A percentile compares a stretch with the other conserved stretches of the same genome.
phyloP scores from a whole-genome alignment of 495 filamentous ascomycete species.

The Penicillium coprophilum region DNA sequence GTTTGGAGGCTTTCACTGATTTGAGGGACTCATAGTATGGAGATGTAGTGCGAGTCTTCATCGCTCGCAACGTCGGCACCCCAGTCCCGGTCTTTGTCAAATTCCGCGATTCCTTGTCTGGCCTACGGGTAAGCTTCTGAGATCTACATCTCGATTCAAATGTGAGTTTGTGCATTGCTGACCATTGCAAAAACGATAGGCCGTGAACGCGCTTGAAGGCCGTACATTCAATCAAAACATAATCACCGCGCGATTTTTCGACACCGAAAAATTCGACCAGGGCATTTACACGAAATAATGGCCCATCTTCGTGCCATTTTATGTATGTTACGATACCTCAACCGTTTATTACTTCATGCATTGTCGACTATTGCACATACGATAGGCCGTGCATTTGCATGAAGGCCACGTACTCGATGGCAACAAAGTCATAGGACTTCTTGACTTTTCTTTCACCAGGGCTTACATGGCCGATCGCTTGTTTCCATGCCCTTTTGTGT shows the following conservation, averaged over 20 bases:
- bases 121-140: conserved; percentile 64
- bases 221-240: conserved; percentile 82
- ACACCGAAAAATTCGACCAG: conserved; percentile 74
- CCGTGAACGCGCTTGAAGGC: conserved; percentile 82
- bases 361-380: neutral
- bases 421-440: neutral
- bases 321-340: conserved; percentile 1
- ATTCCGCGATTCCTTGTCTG: conserved; percentile 78
- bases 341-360: neutral
- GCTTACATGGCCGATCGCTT: neutral
- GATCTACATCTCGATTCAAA: neutral
- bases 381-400: neutral
- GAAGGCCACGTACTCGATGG: neutral
- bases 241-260: conserved; percentile 76
- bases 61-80: conserved; percentile 55
- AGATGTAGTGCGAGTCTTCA: conserved; percentile 76
- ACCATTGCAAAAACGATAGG: conserved; percentile 45
- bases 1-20: conserved; percentile 3
- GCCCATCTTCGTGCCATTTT: neutral
- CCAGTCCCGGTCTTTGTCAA: conserved; percentile 80
- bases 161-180: conserved; percentile 8
- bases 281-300: conserved; percentile 58
- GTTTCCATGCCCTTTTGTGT: neutral
- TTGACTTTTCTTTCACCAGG: too few species aligned
- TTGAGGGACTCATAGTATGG: conserved; percentile 61